These are phyloP conservation scores for Cantharellus anzutake DNA, from an alignment of 768 basidiomycete species.

Conservation along the genomic window DNA sequence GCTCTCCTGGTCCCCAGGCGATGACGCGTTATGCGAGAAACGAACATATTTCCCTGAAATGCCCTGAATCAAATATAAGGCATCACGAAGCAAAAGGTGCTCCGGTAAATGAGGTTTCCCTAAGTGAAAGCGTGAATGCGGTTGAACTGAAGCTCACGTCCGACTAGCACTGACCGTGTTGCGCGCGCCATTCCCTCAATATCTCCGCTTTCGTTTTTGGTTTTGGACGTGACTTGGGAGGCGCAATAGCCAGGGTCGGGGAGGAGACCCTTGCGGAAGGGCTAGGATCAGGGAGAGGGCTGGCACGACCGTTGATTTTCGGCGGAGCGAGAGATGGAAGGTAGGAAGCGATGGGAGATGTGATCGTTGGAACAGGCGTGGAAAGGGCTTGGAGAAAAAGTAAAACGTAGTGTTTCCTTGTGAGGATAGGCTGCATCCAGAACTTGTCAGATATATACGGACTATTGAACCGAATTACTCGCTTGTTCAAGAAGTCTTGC, in stretches of 20 bases:
- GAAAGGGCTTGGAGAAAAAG: conserved; percentile 15
- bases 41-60: conserved; percentile 90
- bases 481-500: conserved; percentile 67
- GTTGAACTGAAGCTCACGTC: not conserved
- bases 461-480: conserved; percentile 14
- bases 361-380: no score
- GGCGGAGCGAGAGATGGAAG: no score
- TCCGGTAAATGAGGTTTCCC: conserved; percentile 46
- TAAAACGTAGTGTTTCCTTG: conserved; percentile 57
- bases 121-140: conserved; percentile 16
- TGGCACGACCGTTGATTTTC: no score
- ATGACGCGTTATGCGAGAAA: conserved; percentile 29
- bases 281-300: conserved; percentile 11
- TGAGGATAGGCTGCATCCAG: conserved; percentile 39
- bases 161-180: conserved; percentile 30
- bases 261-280: not conserved
- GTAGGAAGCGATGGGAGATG: no score
- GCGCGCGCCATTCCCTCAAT: conserved; percentile 41
- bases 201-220: conserved; percentile 46
- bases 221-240: conserved; percentile 12
- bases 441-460: conserved; percentile 4
- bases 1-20: conserved; percentile 23
- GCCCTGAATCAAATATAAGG: conserved; percentile 84
- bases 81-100: conserved; percentile 62
- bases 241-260: not conserved